Conservation (phyloP, 306 rosid species). For the Argentina anserina region DNA sequence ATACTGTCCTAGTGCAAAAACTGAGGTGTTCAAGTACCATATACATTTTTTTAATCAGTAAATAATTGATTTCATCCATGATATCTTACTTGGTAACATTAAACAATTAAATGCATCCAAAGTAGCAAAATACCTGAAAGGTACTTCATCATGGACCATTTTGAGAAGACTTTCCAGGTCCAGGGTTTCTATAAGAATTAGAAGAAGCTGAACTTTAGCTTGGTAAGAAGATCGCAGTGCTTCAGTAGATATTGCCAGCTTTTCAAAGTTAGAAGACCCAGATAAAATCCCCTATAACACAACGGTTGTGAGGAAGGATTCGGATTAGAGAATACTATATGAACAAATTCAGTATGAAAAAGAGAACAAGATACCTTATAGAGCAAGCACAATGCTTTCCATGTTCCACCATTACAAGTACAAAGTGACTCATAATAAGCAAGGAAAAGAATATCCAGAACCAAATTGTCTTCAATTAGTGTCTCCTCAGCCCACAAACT, state of each 20-base stretch:
- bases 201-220: constrained; percentile 71
- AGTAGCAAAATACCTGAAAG: constrained; percentile 62
- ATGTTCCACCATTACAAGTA: constrained; percentile 57
- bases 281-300: constrained; percentile 64
- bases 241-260: constrained; percentile 64
- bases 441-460: constrained; percentile 85
- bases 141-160: constrained; percentile 87
- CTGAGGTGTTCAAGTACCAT: neutral
- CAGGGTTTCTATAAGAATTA: constrained; percentile 78
- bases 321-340: constrained; percentile 14
- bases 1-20: neutral
- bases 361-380: constrained; percentile 57
- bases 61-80: neutral
- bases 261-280: constrained; percentile 71
- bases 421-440: constrained; percentile 79
- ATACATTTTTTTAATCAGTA: neutral
- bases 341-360: constrained; percentile 15
- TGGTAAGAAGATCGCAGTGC: constrained; percentile 56
- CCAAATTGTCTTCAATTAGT: constrained; percentile 79
- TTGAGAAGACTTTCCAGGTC: constrained; percentile 85
- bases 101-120: constrained; percentile 18
- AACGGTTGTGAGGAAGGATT: constrained; percentile 27
- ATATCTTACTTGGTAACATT: neutral
- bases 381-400: constrained; percentile 64
- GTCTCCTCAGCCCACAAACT: constrained; percentile 97